Evolutionary conservation across 495 filamentous ascomycete genomes (phyloP).

Genomic region (Hypoxylon rickii): DNA sequence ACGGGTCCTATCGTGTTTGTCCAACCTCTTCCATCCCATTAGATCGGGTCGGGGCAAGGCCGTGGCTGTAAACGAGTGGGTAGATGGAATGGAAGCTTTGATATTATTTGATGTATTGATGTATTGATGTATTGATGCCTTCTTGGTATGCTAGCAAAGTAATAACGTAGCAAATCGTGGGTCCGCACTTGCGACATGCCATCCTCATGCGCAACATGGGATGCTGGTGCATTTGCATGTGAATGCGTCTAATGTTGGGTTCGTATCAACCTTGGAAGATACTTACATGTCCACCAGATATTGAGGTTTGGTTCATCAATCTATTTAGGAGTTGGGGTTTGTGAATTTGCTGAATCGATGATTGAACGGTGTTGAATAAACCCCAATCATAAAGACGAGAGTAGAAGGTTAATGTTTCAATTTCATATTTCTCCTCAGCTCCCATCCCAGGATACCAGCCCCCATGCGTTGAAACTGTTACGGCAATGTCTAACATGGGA

Average conservation of each 20-base stretch:
- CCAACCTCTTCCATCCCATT: constrained; percentile 11
- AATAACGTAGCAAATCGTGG: too few relatives aligned
- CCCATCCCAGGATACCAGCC: background rate
- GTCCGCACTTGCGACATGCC: too few relatives aligned
- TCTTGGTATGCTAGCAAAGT: too few relatives aligned
- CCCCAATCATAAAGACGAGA: background rate
- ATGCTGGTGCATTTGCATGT: too few relatives aligned
- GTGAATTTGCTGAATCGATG: too few relatives aligned
- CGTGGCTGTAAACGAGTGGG: constrained; percentile 5
- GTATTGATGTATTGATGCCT: background rate
- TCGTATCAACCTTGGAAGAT: too few relatives aligned
- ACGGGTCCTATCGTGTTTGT: constrained; percentile 10
- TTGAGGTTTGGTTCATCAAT: too few relatives aligned
- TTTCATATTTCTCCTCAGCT: background rate
- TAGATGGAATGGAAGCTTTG: constrained; percentile 12
- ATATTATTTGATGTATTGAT: constrained; percentile 2
- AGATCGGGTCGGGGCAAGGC: constrained; percentile 5
- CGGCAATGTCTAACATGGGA: background rate
- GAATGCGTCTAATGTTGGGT: too few relatives aligned
- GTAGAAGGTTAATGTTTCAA: background rate
- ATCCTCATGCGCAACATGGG: too few relatives aligned
- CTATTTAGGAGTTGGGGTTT: too few relatives aligned
- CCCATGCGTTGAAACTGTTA: background rate
- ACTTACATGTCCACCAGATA: too few relatives aligned
- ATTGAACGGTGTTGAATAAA: background rate